phyloP scores from a whole-genome alignment of 768 basidiomycete genomes.

The Amanita rimosa region DNA sequence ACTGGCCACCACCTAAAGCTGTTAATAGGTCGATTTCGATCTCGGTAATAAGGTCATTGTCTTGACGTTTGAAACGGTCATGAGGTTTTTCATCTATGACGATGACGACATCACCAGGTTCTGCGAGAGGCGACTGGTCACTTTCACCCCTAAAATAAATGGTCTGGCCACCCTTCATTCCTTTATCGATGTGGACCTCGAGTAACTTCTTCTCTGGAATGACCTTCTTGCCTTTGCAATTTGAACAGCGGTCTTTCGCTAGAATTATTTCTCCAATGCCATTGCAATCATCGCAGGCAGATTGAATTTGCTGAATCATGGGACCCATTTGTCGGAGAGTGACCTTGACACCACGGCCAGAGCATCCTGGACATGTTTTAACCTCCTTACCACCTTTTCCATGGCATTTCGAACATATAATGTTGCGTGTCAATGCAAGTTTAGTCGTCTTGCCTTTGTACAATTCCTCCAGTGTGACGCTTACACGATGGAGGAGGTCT shows the following conservation, averaged over 20 bases:
- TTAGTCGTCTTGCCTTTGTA: slow-evolving; percentile 99
- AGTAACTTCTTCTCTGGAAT: slow-evolving; percentile 90
- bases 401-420: slow-evolving; percentile 88
- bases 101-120: slow-evolving; percentile 91
- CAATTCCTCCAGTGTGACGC: slow-evolving; percentile 94
- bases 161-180: slow-evolving; percentile 91
- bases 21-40: slow-evolving; percentile 91
- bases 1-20: slow-evolving; percentile 85
- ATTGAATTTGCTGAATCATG: slow-evolving; percentile 99
- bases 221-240: slow-evolving; percentile 94
- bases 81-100: slow-evolving; percentile 91
- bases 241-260: slow-evolving; percentile 80
- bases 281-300: slow-evolving; percentile 85
- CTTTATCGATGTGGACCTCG: slow-evolving; percentile 97
- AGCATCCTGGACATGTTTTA: slow-evolving; percentile 63
- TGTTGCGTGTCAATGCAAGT: slow-evolving; percentile 90
- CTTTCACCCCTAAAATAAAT: slow-evolving; percentile 85
- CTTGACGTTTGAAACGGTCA: slow-evolving; percentile 78
- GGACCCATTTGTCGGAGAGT: slow-evolving; percentile 96
- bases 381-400: slow-evolving; percentile 98
- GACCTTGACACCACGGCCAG: slow-evolving; percentile 84
- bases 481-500: slow-evolving; percentile 94
- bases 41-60: slow-evolving; percentile 77
- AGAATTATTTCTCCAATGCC: slow-evolving; percentile 96
- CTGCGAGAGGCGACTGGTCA: slow-evolving; percentile 80